phyloP scores from a whole-genome alignment of 331 rosid species.

The Rosa hybrid region DNA sequence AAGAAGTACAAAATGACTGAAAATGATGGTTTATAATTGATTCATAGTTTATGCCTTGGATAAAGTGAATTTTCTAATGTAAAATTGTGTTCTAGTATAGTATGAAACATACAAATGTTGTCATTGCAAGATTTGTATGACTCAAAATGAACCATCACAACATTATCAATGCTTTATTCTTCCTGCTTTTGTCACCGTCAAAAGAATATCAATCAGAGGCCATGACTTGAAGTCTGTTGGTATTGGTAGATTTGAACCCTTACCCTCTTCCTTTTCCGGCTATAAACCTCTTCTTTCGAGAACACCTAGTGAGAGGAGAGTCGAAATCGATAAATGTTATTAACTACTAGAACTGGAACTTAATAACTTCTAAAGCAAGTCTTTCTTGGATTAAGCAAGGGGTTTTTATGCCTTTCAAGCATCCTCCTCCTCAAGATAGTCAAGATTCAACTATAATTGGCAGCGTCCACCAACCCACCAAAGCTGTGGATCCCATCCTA shows the following conservation, averaged over 20 bases:
- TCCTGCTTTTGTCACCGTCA: not conserved
- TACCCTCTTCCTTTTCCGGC: not conserved
- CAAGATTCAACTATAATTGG: not conserved
- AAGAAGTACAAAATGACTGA: not conserved
- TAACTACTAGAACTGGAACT: not conserved
- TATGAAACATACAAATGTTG: not conserved
- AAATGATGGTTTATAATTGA: not conserved
- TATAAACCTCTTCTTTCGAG: not conserved
- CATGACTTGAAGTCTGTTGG: not conserved
- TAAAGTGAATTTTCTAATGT: not conserved
- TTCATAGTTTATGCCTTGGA: not conserved
- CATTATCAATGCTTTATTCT: not conserved
- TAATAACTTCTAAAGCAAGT: not conserved
- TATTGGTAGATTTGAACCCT: not conserved
- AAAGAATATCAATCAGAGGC: not conserved
- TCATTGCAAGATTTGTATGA: not conserved
- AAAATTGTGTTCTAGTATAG: not conserved
- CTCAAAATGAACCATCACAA: not conserved
- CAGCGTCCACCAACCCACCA: conserved; percentile 1
- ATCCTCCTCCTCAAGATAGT: not conserved
- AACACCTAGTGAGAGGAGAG: not conserved
- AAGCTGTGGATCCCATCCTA: not conserved
- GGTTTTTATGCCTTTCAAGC: not conserved
- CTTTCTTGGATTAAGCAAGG: not conserved
- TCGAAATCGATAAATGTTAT: not conserved